Conservation (phyloP, 164 flowering plant genomes). For the Umbilicus rupestris region DNA sequence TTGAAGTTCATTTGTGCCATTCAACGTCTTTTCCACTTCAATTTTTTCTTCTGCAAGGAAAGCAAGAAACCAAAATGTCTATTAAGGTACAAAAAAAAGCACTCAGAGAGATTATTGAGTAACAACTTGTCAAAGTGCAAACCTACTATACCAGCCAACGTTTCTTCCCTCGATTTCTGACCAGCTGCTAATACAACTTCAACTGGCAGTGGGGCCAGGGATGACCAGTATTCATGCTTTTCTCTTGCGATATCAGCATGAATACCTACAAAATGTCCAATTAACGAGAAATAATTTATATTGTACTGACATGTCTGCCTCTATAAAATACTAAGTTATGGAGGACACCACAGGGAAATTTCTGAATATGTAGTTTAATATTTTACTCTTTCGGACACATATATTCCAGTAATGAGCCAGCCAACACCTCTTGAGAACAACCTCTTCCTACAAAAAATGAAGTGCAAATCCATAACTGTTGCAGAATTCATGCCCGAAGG, state of each 20-base stretch:
- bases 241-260: slow-evolving; percentile 61
- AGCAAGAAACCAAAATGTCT: slow-evolving; percentile 3
- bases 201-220: slow-evolving; percentile 69
- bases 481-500: slow-evolving; percentile 5
- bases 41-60: slow-evolving; percentile 27
- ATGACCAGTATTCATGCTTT: slow-evolving; percentile 76
- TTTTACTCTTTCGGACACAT: slow-evolving; percentile 66
- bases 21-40: slow-evolving; percentile 33
- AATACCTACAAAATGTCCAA: slow-evolving; percentile 37
- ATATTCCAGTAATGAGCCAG: slow-evolving; percentile 90
- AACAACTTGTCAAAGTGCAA: not conserved
- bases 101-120: not conserved
- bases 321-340: not conserved
- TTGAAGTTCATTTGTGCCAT: slow-evolving; percentile 32
- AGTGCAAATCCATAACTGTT: slow-evolving; percentile 16
- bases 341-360: not conserved
- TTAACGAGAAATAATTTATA: not conserved
- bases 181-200: slow-evolving; percentile 82
- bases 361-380: not conserved
- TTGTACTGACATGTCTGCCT: not conserved
- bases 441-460: slow-evolving; percentile 63
- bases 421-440: slow-evolving; percentile 97
- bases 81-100: not conserved
- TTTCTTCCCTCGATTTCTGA: slow-evolving; percentile 67
- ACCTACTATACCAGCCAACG: slow-evolving; percentile 24